These are phyloP conservation scores for Gossypium herbaceum DNA, from an alignment of 345 rosid genomes.

Conservation along the genomic window DNA sequence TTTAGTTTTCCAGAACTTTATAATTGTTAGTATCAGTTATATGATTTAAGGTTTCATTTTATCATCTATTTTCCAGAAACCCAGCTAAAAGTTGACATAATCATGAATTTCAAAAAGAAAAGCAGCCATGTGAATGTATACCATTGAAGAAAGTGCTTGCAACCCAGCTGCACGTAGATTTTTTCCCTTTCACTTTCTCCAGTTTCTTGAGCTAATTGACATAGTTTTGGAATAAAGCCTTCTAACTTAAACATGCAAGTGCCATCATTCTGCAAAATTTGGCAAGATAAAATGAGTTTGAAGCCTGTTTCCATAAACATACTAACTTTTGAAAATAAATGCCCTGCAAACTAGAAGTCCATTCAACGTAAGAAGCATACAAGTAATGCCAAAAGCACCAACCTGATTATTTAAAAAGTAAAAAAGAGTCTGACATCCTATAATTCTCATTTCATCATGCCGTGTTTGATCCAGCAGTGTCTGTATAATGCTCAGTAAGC, in stretches of 20 bases:
- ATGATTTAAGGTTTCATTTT: not conserved
- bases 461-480: conserved; percentile 78
- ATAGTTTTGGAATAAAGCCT: conserved; percentile 82
- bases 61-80: not conserved
- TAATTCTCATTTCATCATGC: conserved; percentile 69
- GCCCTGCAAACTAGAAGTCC: not conserved
- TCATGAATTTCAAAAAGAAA: conserved; percentile 11
- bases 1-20: not conserved
- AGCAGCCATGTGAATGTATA: conserved; percentile 26
- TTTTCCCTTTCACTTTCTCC: conserved; percentile 67
- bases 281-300: conserved; percentile 22
- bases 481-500: conserved; percentile 70
- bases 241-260: conserved; percentile 84
- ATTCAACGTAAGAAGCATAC: not conserved
- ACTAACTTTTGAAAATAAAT: conserved; percentile 10
- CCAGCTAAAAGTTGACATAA: conserved; percentile 9
- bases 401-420: conserved; percentile 96
- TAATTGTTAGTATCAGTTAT: conserved; percentile 1
- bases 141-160: conserved; percentile 93
- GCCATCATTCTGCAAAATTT: conserved; percentile 73
- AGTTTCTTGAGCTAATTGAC: conserved; percentile 72
- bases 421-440: conserved; percentile 82
- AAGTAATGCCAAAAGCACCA: conserved; percentile 17
- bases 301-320: conserved; percentile 3
- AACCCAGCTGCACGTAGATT: conserved; percentile 65